Evolutionary conservation across 2,329 filamentous ascomycete genomes (phyloP).

Genomic region (Gaeumannomyces sp.): DNA sequence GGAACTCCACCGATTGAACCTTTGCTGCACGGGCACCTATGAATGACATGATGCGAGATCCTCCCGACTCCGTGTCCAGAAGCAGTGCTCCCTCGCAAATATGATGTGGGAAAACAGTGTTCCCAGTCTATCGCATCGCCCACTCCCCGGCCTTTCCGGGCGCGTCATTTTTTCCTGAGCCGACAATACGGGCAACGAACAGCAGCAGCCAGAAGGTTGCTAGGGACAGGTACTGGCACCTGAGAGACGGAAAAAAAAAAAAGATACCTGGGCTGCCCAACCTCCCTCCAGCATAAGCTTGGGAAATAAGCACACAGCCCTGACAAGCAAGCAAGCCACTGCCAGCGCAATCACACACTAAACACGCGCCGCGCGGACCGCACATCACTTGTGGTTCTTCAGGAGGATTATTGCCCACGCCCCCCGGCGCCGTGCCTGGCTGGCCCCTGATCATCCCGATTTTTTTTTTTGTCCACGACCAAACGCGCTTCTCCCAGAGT

Average conservation of each 20-base stretch:
- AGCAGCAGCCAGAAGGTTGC: not conserved
- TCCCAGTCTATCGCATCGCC: not conserved
- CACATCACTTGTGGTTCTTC: slow-evolving; percentile 1
- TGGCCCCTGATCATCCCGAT: not conserved
- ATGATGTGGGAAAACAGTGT: not conserved
- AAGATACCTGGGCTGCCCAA: not conserved
- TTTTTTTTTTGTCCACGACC: not conserved
- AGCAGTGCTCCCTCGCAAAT: not conserved
- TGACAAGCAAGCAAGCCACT: not conserved
- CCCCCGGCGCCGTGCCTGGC: not conserved
- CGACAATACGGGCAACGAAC: no score
- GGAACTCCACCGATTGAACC: not conserved
- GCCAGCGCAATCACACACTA: not conserved
- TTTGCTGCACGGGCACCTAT: no score
- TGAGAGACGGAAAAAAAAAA: not conserved
- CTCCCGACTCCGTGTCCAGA: not conserved
- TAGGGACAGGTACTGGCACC: not conserved
- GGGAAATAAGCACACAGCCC: not conserved
- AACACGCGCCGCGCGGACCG: not conserved
- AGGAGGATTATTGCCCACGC: not conserved
- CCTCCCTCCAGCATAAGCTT: not conserved
- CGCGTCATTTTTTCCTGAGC: not conserved
- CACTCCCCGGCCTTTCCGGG: not conserved
- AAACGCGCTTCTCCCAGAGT: not conserved
- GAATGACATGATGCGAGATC: no score